Conservation (phyloP, 179 eudicot species). For the Camellia oleifera region DNA sequence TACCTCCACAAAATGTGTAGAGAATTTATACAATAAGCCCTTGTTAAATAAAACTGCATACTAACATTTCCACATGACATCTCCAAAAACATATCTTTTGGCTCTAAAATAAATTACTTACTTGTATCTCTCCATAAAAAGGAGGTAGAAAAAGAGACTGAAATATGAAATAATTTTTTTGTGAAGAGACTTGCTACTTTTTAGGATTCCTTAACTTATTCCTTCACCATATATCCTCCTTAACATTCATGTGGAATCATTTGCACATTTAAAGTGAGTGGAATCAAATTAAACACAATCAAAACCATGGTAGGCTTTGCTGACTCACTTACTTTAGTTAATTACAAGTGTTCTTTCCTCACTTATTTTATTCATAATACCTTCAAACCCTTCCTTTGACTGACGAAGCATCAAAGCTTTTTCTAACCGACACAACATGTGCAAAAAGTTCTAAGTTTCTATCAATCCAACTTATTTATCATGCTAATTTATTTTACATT, state of each 20-base stretch:
- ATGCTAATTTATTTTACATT: neutral
- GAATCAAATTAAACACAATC: neutral
- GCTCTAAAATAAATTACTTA: too few relatives aligned
- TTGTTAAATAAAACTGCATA: too few relatives aligned
- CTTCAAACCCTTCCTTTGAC: neutral
- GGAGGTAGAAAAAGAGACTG: too few relatives aligned
- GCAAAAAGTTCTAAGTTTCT: neutral
- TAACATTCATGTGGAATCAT: neutral
- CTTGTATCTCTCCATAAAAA: neutral
- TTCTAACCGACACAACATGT: neutral
- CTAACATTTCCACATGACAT: too few relatives aligned
- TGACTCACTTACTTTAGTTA: neutral
- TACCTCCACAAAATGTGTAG: too few relatives aligned
- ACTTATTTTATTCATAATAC: neutral
- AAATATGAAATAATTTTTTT: too few relatives aligned
- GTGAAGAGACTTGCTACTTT: neutral
- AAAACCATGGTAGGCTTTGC: neutral
- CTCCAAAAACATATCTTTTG: too few relatives aligned
- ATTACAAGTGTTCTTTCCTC: neutral
- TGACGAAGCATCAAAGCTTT: neutral
- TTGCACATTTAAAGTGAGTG: neutral
- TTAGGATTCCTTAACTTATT: neutral
- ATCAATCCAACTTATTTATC: too few relatives aligned
- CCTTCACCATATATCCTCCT: neutral
- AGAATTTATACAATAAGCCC: too few relatives aligned